Evolutionary conservation across 441 rosid species (phyloP).

Genomic region (Brassica balearica): DNA sequence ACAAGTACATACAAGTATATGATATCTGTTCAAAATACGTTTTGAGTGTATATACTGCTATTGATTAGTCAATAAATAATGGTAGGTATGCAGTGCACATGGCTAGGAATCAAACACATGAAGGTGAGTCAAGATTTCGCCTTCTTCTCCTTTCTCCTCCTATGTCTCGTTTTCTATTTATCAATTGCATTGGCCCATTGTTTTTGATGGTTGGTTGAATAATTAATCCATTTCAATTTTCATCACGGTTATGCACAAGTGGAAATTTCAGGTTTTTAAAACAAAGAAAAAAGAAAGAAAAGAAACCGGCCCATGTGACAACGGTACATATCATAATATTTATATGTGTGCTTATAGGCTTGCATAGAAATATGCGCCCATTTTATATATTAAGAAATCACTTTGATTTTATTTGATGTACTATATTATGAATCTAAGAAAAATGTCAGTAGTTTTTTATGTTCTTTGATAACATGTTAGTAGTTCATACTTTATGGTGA

Average conservation of each 20-base stretch:
- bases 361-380: slow-evolving; percentile 37
- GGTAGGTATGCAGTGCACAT: slow-evolving; percentile 33
- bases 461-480: not conserved
- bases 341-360: not conserved
- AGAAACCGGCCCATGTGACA: slow-evolving; percentile 46
- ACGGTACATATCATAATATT: slow-evolving; percentile 9
- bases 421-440: not conserved
- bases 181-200: slow-evolving; percentile 34
- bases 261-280: not conserved
- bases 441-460: not conserved
- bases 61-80: slow-evolving; percentile 1
- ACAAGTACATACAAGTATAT: not conserved
- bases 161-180: not conserved
- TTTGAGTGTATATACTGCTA: not conserved
- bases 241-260: not conserved
- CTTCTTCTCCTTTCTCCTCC: slow-evolving; percentile 10
- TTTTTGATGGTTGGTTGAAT: slow-evolving; percentile 34
- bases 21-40: not conserved
- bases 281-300: not conserved
- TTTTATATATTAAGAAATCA: not conserved
- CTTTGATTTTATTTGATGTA: slow-evolving; percentile 1
- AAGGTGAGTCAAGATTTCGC: slow-evolving; percentile 41
- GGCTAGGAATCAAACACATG: slow-evolving; percentile 45
- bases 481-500: slow-evolving; percentile 5
- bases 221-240: not conserved